Conservation (phyloP, 495 filamentous ascomycete species). For the Lineolata rhizophorae region DNA sequence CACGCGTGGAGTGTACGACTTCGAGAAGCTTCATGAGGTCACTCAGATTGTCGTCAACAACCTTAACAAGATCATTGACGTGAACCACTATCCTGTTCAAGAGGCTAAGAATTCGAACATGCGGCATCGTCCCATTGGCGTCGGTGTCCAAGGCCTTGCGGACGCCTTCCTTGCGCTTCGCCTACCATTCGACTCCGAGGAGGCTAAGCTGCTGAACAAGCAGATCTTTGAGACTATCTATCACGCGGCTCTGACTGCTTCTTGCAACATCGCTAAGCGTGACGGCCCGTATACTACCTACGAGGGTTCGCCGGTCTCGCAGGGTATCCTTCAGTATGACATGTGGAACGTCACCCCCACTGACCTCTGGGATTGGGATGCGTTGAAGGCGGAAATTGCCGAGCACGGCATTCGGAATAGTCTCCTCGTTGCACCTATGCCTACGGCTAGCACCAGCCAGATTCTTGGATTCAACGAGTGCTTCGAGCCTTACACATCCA, state of each 20-base stretch:
- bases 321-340: conserved; percentile 93
- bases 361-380: conserved; percentile 88
- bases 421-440: conserved; percentile 90
- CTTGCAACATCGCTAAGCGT: conserved; percentile 62
- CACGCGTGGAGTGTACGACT: conserved; percentile 64
- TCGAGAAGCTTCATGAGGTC: conserved; percentile 85
- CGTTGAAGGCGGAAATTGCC: conserved; percentile 74
- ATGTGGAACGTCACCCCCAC: conserved; percentile 93
- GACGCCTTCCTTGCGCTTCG: conserved; percentile 95
- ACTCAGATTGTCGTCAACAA: conserved; percentile 75
- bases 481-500: conserved; percentile 98
- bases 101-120: conserved; percentile 91
- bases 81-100: conserved; percentile 88
- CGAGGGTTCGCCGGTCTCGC: conserved; percentile 77
- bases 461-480: conserved; percentile 98
- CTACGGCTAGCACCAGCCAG: conserved; percentile 86
- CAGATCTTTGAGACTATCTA: conserved; percentile 99
- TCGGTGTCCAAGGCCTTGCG: conserved; percentile 96
- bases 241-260: conserved; percentile 80
- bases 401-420: conserved; percentile 87
- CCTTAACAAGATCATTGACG: conserved; percentile 90
- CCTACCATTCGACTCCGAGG: conserved; percentile 85
- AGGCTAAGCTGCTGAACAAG: conserved; percentile 82
- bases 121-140: conserved; percentile 80
- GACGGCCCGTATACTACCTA: conserved; percentile 75